These are phyloP conservation scores for Chlorophyllum brunneum DNA, from an alignment of 768 basidiomycete genomes.

Conservation along the genomic window DNA sequence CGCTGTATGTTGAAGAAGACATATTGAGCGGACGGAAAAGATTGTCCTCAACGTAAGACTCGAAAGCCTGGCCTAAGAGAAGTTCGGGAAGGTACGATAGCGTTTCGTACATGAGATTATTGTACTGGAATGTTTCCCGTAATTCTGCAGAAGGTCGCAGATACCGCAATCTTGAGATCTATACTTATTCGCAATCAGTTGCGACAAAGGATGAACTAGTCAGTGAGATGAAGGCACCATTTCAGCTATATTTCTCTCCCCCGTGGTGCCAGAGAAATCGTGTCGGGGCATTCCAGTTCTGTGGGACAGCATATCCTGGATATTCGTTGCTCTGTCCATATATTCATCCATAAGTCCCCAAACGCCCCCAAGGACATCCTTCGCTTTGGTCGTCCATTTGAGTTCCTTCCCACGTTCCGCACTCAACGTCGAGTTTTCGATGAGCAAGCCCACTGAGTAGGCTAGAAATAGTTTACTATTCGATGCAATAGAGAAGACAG, in stretches of 20 bases:
- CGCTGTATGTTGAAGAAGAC: slow-evolving; percentile 35
- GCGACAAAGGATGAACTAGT: not conserved
- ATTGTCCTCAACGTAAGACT: slow-evolving; percentile 35
- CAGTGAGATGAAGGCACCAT: slow-evolving; percentile 23
- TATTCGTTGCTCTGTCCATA: slow-evolving; percentile 27
- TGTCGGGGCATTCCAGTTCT: slow-evolving; percentile 44
- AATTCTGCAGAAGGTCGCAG: slow-evolving; percentile 37
- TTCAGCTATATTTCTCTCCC: slow-evolving; percentile 29
- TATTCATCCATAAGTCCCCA: slow-evolving; percentile 37
- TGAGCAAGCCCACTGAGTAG: slow-evolving; percentile 34
- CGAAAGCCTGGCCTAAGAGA: slow-evolving; percentile 36
- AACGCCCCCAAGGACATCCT: slow-evolving; percentile 28
- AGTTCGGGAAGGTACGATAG: slow-evolving; percentile 34
- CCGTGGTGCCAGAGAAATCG: slow-evolving; percentile 29
- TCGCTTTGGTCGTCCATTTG: slow-evolving; percentile 34
- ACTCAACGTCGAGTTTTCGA: slow-evolving; percentile 32
- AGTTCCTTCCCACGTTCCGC: slow-evolving; percentile 24
- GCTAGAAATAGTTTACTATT: slow-evolving; percentile 41
- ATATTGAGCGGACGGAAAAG: slow-evolving; percentile 36
- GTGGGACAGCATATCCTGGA: slow-evolving; percentile 41
- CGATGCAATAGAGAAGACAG: slow-evolving; percentile 41
- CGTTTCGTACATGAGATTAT: slow-evolving; percentile 42
- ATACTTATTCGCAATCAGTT: not conserved
- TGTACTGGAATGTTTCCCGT: slow-evolving; percentile 41
- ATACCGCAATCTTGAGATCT: slow-evolving; percentile 35